These are phyloP conservation scores for Auriculariales sp. DNA, from an alignment of 768 basidiomycete genomes.

Conservation along the genomic window DNA sequence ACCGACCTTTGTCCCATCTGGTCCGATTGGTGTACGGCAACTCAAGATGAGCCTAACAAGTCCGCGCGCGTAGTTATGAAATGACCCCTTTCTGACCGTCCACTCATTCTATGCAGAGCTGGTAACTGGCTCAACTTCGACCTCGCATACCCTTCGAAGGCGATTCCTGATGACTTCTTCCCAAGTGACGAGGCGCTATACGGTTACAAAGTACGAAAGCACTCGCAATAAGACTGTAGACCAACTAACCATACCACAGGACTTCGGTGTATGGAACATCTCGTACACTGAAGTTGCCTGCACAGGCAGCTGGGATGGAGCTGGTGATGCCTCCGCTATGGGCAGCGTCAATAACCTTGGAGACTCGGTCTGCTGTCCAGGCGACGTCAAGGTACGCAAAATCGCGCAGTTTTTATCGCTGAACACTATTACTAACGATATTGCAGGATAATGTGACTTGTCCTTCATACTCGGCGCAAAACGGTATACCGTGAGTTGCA, in stretches of 20 bases:
- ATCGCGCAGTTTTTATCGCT: not conserved
- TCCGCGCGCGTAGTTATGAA: slow-evolving; percentile 13
- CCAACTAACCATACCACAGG: too few relatives aligned
- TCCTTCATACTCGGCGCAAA: slow-evolving; percentile 55
- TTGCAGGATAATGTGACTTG: slow-evolving; percentile 33
- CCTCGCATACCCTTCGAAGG: slow-evolving; percentile 58
- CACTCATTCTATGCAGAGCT: slow-evolving; percentile 26
- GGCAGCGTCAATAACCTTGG: slow-evolving; percentile 51
- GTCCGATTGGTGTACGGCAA: slow-evolving; percentile 60
- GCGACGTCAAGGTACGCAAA: slow-evolving; percentile 39
- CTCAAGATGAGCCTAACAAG: slow-evolving; percentile 44
- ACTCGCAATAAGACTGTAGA: not conserved
- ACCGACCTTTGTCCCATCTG: slow-evolving; percentile 68
- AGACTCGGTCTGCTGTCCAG: slow-evolving; percentile 56
- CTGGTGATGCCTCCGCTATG: slow-evolving; percentile 39
- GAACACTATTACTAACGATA: not conserved
- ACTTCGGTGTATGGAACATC: slow-evolving; percentile 81
- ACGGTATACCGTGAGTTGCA: slow-evolving; percentile 45
- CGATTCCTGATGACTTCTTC: slow-evolving; percentile 60
- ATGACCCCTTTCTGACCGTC: not conserved
- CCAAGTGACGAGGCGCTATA: slow-evolving; percentile 56
- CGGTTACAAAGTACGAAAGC: slow-evolving; percentile 31
- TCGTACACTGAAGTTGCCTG: slow-evolving; percentile 56
- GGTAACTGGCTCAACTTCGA: slow-evolving; percentile 70
- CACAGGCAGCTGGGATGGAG: slow-evolving; percentile 47